Evolutionary conservation across 1,284 basidiomycete species (phyloP), one percentile per base, ranked within the genome.

Genomic region (Cryptococcus wingfieldii): DNA sequence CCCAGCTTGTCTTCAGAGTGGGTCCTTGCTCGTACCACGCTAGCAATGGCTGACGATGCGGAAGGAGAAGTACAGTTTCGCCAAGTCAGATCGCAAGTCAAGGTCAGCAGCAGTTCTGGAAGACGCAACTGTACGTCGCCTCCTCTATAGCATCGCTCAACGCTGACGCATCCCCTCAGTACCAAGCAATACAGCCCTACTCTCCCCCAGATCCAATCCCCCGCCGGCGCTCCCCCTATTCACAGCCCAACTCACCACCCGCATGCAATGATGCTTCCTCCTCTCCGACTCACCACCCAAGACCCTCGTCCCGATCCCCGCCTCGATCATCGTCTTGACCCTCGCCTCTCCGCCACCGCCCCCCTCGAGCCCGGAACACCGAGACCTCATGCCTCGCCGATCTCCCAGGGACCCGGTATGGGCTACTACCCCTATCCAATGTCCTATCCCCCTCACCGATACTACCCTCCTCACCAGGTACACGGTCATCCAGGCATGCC

Each of bases 1-100:
- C 48, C 55, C 3, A 50, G 50, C 34, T 14, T 56, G 5, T 56
- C 55, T 14, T 50, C 51, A 38, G 55, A 52, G 55, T 56, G 31
- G 44, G 55, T 56, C 0, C 12, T 7, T 19, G 5, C 18, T 18
- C 37, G 19, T 39, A 23, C 23, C 2, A 23, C 27, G 27, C 16
- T 28, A 9, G 39, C 50, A 16, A 42, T 19, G 18, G 18, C 52
- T n/a, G 18, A 25, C 23, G 13, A 34, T 12, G 23, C 42, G 1
- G 42, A 12, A 54, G 52, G 41, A 37, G 52, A 34, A 54, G 52
- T 28, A 54, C 52, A 18, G 46, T 46, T 5, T 55, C 54, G 1
- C 54, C 54, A 4, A 46, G 43, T 19, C 48, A 50, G 45, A 12
- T 44, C 42, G 18, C 42, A 44, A 3, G 42, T 6, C 25, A 41